Evolutionary conservation across 1,284 basidiomycete species (phyloP), one percentile per base, ranked within the genome.

Genomic region (Cutaneotrichosporon mucoides): DNA sequence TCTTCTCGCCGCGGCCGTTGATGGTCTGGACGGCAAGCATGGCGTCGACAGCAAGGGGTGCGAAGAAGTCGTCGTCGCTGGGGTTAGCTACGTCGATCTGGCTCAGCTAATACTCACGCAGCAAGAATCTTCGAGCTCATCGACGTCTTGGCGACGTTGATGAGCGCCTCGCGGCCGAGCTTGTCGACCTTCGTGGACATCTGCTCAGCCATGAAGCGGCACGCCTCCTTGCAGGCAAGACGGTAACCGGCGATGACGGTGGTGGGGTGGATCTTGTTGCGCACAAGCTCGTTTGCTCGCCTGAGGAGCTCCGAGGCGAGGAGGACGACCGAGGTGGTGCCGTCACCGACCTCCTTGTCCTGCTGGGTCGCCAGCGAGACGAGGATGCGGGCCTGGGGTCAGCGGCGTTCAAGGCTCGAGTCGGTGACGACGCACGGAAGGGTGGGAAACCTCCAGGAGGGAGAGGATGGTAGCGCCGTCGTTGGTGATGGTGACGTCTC

Each of bases 121-220:
- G 92, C 90, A 67, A 99, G 93, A 77, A 99, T 92, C 81, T 99
- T 99, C 78, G 93, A 97, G 68, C 92, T 88, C 96, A 99, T 99
- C 66, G 89, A 93, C 49, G 96, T 99, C 83, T 96, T 99, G 59
- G 96, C 96, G 36, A 92, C 90, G 80, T 97, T 99, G 78, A 99
- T 82, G 73, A 99, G 80, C 44, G 92, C 91, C 55, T 98, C 95
- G 69, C 88, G 84, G 49, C 94, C 94, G 16, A 99, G 83, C 53
- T 85, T 79, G 75, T 98, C 95, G 41, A 99, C 92, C 80, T 94
- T 98, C 60, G 96, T 88, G 71, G 90, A 91, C 60, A 99, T 81
- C 78, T 99, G 95, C 75, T 99, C 95, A 71, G 94, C 91, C 88
- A 99, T 92, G 79, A 95, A 98, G 77, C 92, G 92, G 75, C 95